Percentiles rank a stretch among this genome's conserved stretches.
Evolutionary conservation across 306 rosid genomes (phyloP).

Genomic region (Delonix regia): DNA sequence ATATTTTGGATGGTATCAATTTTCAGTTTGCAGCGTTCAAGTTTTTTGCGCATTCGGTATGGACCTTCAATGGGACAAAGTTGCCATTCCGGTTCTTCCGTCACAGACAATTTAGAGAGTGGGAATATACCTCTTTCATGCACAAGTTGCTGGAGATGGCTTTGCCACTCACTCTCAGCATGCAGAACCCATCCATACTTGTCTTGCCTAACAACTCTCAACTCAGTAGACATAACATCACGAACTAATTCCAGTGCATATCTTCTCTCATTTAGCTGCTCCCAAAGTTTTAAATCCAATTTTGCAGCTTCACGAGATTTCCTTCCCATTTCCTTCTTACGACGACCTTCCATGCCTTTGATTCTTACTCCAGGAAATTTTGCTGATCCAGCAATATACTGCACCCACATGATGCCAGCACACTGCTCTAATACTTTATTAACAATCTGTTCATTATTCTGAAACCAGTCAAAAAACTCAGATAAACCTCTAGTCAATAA

Average conservation of each 20-base stretch:
- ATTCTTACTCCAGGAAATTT: conserved; percentile 99
- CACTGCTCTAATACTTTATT: conserved; percentile 90
- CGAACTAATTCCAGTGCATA: conserved; percentile 95
- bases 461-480: conserved; percentile 89
- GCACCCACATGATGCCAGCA: conserved; percentile 97
- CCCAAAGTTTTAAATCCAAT: conserved; percentile 89
- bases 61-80: conserved; percentile 99
- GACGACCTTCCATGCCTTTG: conserved; percentile 94
- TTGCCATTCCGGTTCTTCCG: conserved; percentile 86
- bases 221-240: conserved; percentile 92
- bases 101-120: conserved; percentile 57
- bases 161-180: conserved; percentile 99
- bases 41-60: conserved; percentile 96
- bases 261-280: conserved; percentile 92
- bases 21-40: conserved; percentile 84
- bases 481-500: conserved; percentile 77
- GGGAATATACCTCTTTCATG: conserved; percentile 98
- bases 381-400: conserved; percentile 88
- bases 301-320: conserved; percentile 84
- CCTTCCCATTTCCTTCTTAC: conserved; percentile 90
- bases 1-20: conserved; percentile 83
- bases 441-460: conserved; percentile 66
- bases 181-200: conserved; percentile 99
- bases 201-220: conserved; percentile 98
- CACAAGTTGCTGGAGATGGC: conserved; percentile 94